These are phyloP conservation scores for Glycyrrhiza uralensis DNA, from an alignment of 306 rosid species.

Conservation along the genomic window DNA sequence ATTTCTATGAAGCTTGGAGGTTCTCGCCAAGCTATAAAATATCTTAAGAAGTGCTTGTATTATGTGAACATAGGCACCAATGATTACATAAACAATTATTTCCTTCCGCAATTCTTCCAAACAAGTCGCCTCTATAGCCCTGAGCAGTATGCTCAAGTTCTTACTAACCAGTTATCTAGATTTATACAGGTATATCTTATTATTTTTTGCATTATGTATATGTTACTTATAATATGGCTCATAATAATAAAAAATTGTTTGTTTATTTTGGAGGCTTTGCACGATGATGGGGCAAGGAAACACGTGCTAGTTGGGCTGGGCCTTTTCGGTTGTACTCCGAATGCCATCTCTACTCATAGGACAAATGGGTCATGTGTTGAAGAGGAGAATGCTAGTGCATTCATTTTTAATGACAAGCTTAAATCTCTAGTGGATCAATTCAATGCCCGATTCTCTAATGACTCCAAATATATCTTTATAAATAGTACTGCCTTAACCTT, in stretches of 20 bases:
- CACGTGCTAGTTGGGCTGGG: conserved; percentile 46
- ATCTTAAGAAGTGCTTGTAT: conserved; percentile 44
- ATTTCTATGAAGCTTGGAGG: not conserved
- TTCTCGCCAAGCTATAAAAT: not conserved
- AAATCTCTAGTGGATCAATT: conserved; percentile 22
- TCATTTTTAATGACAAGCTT: conserved; percentile 28
- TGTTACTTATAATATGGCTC: not conserved
- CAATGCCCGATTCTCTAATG: not conserved
- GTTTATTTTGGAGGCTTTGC: conserved; percentile 33
- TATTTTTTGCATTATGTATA: not conserved
- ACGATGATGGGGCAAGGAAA: conserved; percentile 51
- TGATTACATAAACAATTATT: conserved; percentile 54
- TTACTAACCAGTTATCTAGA: not conserved
- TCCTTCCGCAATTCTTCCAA: conserved; percentile 26
- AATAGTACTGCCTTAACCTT: not conserved
- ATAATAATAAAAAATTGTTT: not conserved
- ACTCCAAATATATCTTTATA: conserved; percentile 30
- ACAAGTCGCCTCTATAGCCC: conserved; percentile 20
- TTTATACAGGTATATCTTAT: conserved; percentile 29
- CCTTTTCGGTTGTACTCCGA: conserved; percentile 42
- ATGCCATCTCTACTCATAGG: not conserved
- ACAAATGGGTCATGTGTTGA: conserved; percentile 31
- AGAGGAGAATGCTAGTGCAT: conserved; percentile 21
- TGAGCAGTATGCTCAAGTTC: conserved; percentile 29
- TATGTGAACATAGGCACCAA: conserved; percentile 45